phyloP scores from a whole-genome alignment of 108 stramenopile species.

The Skeletonema menzelii region DNA sequence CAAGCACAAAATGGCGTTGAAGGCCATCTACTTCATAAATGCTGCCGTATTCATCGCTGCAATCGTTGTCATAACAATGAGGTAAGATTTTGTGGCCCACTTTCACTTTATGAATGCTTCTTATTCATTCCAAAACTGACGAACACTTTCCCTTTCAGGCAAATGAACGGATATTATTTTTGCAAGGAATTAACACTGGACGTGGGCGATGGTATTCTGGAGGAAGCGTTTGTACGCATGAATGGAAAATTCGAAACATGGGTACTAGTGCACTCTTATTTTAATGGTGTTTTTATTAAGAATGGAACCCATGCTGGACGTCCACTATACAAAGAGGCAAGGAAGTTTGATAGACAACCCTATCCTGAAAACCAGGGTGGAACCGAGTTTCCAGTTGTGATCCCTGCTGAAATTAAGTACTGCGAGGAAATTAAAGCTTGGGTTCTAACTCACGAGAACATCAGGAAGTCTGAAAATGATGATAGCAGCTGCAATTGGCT shows the following conservation, averaged over 20 bases:
- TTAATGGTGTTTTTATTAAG: background rate
- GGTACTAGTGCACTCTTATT: background rate
- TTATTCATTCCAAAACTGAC: background rate
- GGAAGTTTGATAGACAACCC: background rate
- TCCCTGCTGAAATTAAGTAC: slow-evolving; percentile 6
- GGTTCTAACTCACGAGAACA: slow-evolving; percentile 2
- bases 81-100: background rate
- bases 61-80: background rate
- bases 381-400: background rate
- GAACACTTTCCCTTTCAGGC: background rate
- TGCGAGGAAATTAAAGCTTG: slow-evolving; percentile 7
- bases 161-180: background rate
- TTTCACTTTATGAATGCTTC: background rate
- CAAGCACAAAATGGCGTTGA: background rate
- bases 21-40: background rate
- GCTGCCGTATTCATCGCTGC: background rate
- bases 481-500: slow-evolving; percentile 4
- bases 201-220: slow-evolving; percentile 4
- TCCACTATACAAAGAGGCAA: background rate
- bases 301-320: slow-evolving; percentile 4
- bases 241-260: background rate
- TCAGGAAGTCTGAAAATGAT: background rate
- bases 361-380: background rate
- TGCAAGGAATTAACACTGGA: background rate
- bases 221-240: background rate